phyloP scores from a whole-genome alignment of 768 basidiomycete species.

The Floccularia luteovirens region DNA sequence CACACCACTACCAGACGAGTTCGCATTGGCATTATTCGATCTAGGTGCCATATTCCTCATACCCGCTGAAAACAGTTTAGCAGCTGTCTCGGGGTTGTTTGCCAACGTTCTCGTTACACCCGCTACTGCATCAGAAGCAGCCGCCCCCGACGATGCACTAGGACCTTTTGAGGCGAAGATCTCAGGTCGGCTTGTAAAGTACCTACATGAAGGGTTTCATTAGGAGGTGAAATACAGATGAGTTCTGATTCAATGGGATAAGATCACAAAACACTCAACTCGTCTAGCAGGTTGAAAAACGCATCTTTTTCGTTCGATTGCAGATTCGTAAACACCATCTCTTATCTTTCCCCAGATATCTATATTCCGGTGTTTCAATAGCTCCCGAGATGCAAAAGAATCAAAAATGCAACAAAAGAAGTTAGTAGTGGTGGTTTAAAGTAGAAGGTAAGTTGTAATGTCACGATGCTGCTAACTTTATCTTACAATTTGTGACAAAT shows the following conservation, averaged over 20 bases:
- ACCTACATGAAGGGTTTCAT: constrained; percentile 29
- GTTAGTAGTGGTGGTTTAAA: too few species aligned
- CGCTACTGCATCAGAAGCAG: constrained; percentile 13
- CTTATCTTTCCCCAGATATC: too few species aligned
- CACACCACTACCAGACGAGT: constrained; percentile 6
- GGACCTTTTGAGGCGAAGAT: too few species aligned
- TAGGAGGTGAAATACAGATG: neutral
- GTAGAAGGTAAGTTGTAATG: too few species aligned
- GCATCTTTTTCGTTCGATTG: constrained; percentile 67
- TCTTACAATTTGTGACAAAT: too few species aligned
- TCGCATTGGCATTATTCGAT: constrained; percentile 15
- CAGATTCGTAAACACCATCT: constrained; percentile 70
- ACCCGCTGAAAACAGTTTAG: constrained; percentile 32
- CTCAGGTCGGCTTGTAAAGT: constrained; percentile 69
- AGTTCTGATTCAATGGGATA: neutral
- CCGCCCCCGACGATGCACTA: constrained; percentile 11
- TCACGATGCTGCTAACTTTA: too few species aligned
- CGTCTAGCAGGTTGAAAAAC: constrained; percentile 75
- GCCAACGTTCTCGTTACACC: constrained; percentile 38
- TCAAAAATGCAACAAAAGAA: too few species aligned
- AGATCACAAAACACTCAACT: constrained; percentile 36
- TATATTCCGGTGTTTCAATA: too few species aligned
- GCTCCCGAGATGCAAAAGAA: too few species aligned
- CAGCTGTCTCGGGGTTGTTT: constrained; percentile 31
- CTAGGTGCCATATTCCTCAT: constrained; percentile 25